Evolutionary conservation across 2,329 filamentous ascomycete species (phyloP).

Genomic region (Aspergillus costaricaensis): DNA sequence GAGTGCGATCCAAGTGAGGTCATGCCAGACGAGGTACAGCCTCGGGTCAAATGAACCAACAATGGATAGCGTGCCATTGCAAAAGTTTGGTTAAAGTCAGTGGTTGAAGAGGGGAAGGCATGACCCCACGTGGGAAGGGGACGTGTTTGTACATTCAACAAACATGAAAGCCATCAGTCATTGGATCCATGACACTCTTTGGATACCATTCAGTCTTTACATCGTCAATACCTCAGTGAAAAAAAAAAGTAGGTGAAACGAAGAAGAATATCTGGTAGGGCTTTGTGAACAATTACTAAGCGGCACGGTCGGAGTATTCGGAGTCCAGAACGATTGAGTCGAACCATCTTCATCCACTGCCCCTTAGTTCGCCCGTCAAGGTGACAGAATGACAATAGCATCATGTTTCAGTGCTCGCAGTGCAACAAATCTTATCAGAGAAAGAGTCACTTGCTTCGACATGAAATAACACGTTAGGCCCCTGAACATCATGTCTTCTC

Average conservation of each 20-base stretch:
- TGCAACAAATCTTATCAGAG: constrained; percentile 34
- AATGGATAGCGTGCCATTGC: not conserved
- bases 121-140: not conserved
- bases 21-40: no score
- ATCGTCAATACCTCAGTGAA: not conserved
- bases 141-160: not conserved
- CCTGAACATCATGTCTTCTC: not conserved
- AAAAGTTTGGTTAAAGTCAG: not conserved
- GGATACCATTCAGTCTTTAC: not conserved
- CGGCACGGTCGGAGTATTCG: not conserved
- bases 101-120: not conserved
- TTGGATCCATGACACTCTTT: not conserved
- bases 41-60: not conserved
- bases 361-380: not conserved
- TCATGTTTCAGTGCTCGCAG: constrained; percentile 31
- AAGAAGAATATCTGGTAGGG: not conserved
- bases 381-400: not conserved
- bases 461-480: constrained; percentile 32
- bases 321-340: not conserved
- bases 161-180: not conserved
- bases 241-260: no score
- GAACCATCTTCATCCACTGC: not conserved
- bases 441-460: constrained; percentile 31
- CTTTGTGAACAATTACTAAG: not conserved
- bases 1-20: no score